Evolutionary conservation across 192 early-diverging fungal species (phyloP).

Genomic region (Mortierella alpina): DNA sequence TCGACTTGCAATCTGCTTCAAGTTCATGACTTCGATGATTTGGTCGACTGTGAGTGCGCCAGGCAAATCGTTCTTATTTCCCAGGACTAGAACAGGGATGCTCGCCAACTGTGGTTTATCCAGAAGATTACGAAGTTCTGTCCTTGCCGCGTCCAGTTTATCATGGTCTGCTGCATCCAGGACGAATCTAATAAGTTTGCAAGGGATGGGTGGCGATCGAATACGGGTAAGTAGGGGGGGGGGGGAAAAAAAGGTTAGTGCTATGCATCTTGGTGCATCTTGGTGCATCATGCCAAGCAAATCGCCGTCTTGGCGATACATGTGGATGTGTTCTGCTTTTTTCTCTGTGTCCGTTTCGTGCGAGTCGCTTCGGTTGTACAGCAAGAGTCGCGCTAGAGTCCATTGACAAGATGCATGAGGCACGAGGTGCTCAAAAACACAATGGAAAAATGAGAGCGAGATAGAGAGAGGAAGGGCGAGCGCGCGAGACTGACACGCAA

Average conservation of each 20-base stretch:
- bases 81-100: constrained; percentile 96
- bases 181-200: constrained; percentile 77
- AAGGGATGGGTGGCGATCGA: not conserved
- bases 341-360: no score
- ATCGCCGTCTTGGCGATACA: no score
- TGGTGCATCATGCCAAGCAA: no score
- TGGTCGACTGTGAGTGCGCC: constrained; percentile 90
- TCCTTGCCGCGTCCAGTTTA: constrained; percentile 91
- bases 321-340: no score
- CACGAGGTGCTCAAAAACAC: no score
- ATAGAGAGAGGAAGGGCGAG: no score
- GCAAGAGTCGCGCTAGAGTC: no score
- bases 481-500: no score
- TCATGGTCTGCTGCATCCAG: constrained; percentile 96
- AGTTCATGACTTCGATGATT: constrained; percentile 91
- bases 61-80: constrained; percentile 98
- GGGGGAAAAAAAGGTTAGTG: not conserved
- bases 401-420: no score
- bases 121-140: constrained; percentile 91
- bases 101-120: constrained; percentile 95
- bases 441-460: no score
- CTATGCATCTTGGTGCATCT: not conserved
- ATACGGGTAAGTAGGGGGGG: not conserved
- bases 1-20: constrained; percentile 90
- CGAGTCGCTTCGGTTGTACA: no score